phyloP scores from a whole-genome alignment of 2,329 filamentous ascomycete genomes.

The Hymenoscyphus repandus region DNA sequence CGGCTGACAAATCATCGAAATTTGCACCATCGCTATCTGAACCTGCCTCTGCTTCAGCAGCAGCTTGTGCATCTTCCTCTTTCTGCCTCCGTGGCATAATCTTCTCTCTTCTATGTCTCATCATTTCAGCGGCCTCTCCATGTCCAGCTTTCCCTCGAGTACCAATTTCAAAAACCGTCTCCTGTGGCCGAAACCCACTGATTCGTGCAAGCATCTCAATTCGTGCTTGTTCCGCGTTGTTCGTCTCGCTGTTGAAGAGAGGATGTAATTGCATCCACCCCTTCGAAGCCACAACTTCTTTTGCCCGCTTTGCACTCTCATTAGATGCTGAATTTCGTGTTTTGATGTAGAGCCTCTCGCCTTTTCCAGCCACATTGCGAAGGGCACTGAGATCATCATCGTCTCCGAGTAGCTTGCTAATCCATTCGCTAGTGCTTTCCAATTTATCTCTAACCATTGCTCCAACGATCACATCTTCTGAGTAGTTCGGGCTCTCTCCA shows the following conservation, averaged over 20 bases:
- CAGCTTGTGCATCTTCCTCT: conserved; percentile 37
- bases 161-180: conserved; percentile 95
- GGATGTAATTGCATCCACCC: conserved; percentile 72
- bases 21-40: conserved; percentile 13
- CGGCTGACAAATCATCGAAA: conserved; percentile 20
- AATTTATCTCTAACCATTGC: conserved; percentile 67
- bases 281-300: conserved; percentile 66
- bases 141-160: conserved; percentile 60
- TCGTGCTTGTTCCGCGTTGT: conserved; percentile 63
- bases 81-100: conserved; percentile 52
- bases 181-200: conserved; percentile 79
- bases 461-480: conserved; percentile 80
- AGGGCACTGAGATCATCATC: conserved; percentile 68
- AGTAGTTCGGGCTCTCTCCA: conserved; percentile 59
- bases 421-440: conserved; percentile 74
- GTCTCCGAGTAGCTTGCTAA: conserved; percentile 71
- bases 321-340: conserved; percentile 85
- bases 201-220: conserved; percentile 85
- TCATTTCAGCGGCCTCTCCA: conserved; percentile 66
- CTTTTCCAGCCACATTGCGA: conserved; percentile 72
- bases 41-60: conserved; percentile 32
- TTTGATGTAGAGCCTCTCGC: conserved; percentile 86
- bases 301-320: conserved; percentile 84
- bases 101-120: conserved; percentile 65
- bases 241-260: conserved; percentile 68